Conservation (phyloP, 768 basidiomycete genomes). For the Tephrocybe sp. region DNA sequence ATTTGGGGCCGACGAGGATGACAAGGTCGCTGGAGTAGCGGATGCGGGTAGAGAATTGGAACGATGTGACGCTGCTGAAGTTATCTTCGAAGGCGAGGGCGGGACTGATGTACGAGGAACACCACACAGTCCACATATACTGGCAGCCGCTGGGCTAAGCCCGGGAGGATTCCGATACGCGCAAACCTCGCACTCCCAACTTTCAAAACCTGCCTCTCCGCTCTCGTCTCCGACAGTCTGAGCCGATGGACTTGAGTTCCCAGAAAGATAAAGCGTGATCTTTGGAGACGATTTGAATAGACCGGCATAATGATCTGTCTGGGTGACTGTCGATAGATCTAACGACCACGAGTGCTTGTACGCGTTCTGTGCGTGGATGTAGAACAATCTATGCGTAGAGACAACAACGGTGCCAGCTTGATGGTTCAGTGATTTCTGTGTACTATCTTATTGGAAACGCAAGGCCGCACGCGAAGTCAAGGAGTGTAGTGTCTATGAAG, state of each 20-base stretch:
- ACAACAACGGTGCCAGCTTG: slow-evolving; percentile 73
- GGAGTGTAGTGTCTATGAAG: slow-evolving; percentile 9
- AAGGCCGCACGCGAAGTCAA: slow-evolving; percentile 2
- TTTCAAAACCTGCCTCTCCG: slow-evolving; percentile 40
- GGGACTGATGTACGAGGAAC: slow-evolving; percentile 54
- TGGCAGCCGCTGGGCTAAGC: slow-evolving; percentile 63
- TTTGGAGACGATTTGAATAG: slow-evolving; percentile 90
- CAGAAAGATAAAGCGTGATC: slow-evolving; percentile 71
- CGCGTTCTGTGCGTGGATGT: slow-evolving; percentile 57
- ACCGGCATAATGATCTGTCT: slow-evolving; percentile 88
- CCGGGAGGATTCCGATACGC: slow-evolving; percentile 80
- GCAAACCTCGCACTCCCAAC: slow-evolving; percentile 91
- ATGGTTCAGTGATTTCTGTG: slow-evolving; percentile 79
- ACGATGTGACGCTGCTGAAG: slow-evolving; percentile 26
- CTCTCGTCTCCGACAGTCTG: slow-evolving; percentile 20
- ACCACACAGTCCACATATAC: slow-evolving; percentile 82
- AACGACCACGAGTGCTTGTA: slow-evolving; percentile 64
- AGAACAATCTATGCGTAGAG: slow-evolving; percentile 86
- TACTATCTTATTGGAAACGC: slow-evolving; percentile 46
- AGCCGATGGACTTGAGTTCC: slow-evolving; percentile 22
- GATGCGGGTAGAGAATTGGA: slow-evolving; percentile 44
- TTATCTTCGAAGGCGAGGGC: slow-evolving; percentile 16
- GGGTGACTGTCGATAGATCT: slow-evolving; percentile 60
- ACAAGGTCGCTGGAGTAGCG: slow-evolving; percentile 28
- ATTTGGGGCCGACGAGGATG: slow-evolving; percentile 32